phyloP scores from a whole-genome alignment of 1,284 basidiomycete species.

The Violaceomyces palustris region DNA sequence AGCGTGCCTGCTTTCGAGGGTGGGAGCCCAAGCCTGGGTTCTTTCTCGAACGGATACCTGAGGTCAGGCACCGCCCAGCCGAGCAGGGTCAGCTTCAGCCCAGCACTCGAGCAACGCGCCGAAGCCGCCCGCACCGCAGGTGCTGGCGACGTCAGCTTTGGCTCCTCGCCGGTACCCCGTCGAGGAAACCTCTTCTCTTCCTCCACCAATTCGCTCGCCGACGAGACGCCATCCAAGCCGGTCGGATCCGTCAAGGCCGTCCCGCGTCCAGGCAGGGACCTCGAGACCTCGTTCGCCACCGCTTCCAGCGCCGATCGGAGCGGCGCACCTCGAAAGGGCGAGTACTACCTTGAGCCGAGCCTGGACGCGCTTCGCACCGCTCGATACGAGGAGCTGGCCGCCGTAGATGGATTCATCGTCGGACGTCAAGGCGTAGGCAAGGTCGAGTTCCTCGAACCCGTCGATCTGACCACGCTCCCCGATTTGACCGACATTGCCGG shows the following conservation, averaged over 20 bases:
- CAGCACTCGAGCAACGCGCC: conserved; percentile 36
- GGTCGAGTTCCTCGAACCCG: conserved; percentile 77
- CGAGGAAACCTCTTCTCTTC: conserved; percentile 22
- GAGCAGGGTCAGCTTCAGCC: conserved; percentile 37
- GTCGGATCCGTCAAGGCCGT: conserved; percentile 15
- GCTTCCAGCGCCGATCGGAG: conserved; percentile 8
- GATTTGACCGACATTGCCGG: conserved; percentile 78
- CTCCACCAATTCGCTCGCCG: conserved; percentile 12
- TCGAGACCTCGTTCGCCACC: conserved; percentile 24
- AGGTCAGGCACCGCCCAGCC: conserved; percentile 29
- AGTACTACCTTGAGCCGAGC: conserved; percentile 45
- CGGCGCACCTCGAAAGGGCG: conserved; percentile 24
- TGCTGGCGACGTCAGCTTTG: conserved; percentile 29
- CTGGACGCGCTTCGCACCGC: conserved; percentile 36
- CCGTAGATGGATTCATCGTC: conserved; percentile 68
- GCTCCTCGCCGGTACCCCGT: conserved; percentile 29
- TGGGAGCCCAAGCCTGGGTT: conserved; percentile 19
- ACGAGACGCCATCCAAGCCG: conserved; percentile 30
- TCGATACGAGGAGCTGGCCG: conserved; percentile 61
- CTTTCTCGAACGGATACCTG: too few relatives aligned
- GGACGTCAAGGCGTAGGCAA: conserved; percentile 86
- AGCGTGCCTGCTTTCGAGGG: conserved; percentile 24
- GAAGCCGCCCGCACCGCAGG: conserved; percentile 21
- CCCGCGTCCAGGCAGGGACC: conserved; percentile 25
- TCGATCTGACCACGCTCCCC: conserved; percentile 81